Conservation (phyloP, 352 stramenopile genomes). For the Phytophthora multivora region DNA sequence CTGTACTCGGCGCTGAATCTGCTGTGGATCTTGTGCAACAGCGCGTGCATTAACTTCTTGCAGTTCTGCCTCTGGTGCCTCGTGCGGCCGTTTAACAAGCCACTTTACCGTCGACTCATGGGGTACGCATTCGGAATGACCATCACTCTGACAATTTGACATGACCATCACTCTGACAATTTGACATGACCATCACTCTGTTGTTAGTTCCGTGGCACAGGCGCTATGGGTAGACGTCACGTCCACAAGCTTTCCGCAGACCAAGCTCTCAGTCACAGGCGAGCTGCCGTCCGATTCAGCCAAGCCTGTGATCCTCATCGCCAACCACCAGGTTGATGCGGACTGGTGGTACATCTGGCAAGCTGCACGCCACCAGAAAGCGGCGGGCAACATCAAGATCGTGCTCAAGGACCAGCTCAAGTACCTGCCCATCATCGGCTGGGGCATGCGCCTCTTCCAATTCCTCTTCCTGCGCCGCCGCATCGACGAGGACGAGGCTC, state of each 20-base stretch:
- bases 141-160: constrained; percentile 21
- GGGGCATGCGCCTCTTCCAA: constrained; percentile 90
- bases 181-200: constrained; percentile 9
- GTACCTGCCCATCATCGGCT: constrained; percentile 88
- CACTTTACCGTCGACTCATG: constrained; percentile 82
- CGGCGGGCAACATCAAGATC: constrained; percentile 90
- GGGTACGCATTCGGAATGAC: constrained; percentile 35
- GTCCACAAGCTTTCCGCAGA: constrained; percentile 84
- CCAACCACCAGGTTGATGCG: constrained; percentile 92
- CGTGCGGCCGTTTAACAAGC: constrained; percentile 81
- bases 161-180: constrained; percentile 20
- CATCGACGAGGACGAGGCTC: constrained; percentile 72
- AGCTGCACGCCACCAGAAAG: constrained; percentile 59
- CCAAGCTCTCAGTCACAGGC: constrained; percentile 80
- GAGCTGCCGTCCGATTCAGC: constrained; percentile 77
- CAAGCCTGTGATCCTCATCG: constrained; percentile 87
- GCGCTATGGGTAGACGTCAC: constrained; percentile 89
- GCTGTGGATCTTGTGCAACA: constrained; percentile 88
- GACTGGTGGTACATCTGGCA: constrained; percentile 96
- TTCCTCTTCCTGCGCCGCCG: constrained; percentile 90
- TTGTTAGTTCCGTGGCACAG: constrained; percentile 55
- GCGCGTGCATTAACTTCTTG: constrained; percentile 77
- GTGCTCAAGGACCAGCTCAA: constrained; percentile 92
- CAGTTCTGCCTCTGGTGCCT: constrained; percentile 86
- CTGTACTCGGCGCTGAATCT: constrained; percentile 77